Evolutionary conservation across 2,329 filamentous ascomycete species (phyloP), one percentile per base, ranked within the genome.

Genomic region (Aspergillus sp.): DNA sequence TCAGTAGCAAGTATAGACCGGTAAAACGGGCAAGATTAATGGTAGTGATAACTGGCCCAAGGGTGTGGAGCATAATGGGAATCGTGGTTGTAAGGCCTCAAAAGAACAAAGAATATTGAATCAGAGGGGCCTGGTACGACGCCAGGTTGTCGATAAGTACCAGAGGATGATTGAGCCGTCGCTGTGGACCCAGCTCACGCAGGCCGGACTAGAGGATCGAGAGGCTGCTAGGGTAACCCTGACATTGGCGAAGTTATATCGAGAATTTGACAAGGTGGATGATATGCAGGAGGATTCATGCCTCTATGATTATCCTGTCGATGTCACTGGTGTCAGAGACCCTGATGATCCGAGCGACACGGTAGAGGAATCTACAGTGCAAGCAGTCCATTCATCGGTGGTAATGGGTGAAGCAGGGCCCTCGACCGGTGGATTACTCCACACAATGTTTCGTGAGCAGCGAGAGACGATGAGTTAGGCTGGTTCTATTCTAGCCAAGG

Each of bases 341-440:
- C 11, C 17, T 1, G 17, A 14, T 6, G 19, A 12, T 12, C 4
- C 41, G 8, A 12, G 6, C 1, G 17, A 14, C 12, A 3, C 12
- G 4, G 17, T 4, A 19, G 41, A 14, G 11, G 5, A 14, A 1
- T 1, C 12, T 9, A n/a, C 1, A 15, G 4, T 1, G 14, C 7
- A 1, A 12, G 3, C 11, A 35, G 1, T 14, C 9, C 9, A 14
- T 4, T 5, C 33, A 35, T 35, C 33, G 33, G 23, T 24, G 5
- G 23, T 24, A 31, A 12, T 31, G 27, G 14, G 6, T n/a, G 35
- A 37, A 37, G 14, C 14, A 37, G 35, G 35, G 15, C 35, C 35
- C 1, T 37, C 35, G 3, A 37, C 12, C 5, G 35, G 35, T 6
- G 5, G 14, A n/a, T n/a, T n/a, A 1, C 27, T 6, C 4, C 35